phyloP scores from a whole-genome alignment of 2,329 filamentous ascomycete species.

The Bipolaris oryzae region DNA sequence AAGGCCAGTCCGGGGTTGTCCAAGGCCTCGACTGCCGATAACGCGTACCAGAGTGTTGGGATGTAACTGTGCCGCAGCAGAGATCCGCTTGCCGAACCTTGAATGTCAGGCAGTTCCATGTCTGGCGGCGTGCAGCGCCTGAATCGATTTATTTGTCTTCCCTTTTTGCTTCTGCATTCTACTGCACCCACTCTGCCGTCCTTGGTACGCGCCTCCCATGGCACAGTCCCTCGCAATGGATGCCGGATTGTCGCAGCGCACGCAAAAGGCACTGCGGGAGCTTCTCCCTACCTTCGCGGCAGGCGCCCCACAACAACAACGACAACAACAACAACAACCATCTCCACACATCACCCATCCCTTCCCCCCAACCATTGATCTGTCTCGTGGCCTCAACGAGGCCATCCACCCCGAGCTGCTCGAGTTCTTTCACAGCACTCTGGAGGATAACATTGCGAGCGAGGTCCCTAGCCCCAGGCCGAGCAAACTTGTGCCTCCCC shows the following conservation, averaged over 20 bases:
- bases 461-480: slow-evolving; percentile 19
- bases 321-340: neutral
- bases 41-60: slow-evolving; percentile 16
- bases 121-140: neutral
- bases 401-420: slow-evolving; percentile 34
- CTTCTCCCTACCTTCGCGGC: slow-evolving; percentile 16
- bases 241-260: slow-evolving; percentile 35
- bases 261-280: slow-evolving; percentile 23
- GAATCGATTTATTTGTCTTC: neutral
- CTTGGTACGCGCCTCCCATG: slow-evolving; percentile 3
- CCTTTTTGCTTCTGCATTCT: neutral
- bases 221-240: slow-evolving; percentile 25
- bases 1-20: neutral
- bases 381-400: slow-evolving; percentile 37
- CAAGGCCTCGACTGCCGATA: slow-evolving; percentile 11
- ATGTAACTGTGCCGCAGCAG: slow-evolving; percentile 17
- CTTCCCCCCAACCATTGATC: slow-evolving; percentile 24
- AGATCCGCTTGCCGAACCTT: slow-evolving; percentile 10
- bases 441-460: slow-evolving; percentile 27
- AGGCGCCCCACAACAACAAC: slow-evolving; percentile 16
- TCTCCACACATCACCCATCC: slow-evolving; percentile 8
- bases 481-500: neutral
- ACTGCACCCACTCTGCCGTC: slow-evolving; percentile 3
- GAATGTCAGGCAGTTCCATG: neutral
- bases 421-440: slow-evolving; percentile 37